These are phyloP conservation scores for Sphaerosporella brunnea DNA, from an alignment of 495 filamentous ascomycete genomes.

Conservation along the genomic window DNA sequence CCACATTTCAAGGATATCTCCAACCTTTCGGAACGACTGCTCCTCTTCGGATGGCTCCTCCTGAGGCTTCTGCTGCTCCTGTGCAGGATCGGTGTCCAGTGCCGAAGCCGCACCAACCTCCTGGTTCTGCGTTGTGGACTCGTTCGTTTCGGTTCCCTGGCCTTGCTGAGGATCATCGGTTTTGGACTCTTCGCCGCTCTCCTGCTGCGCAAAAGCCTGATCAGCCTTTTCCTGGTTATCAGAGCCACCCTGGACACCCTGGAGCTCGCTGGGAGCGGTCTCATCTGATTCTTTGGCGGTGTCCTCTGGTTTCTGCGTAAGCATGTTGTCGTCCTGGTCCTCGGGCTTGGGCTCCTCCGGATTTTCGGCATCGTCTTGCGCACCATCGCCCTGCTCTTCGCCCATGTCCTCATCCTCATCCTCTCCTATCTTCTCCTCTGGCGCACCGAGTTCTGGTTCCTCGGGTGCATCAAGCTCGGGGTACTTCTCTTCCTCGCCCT, in stretches of 20 bases:
- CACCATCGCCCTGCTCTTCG: conserved; percentile 31
- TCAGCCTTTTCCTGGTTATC: conserved; percentile 18
- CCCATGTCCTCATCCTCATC: conserved; percentile 24
- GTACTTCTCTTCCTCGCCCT: conserved; percentile 31
- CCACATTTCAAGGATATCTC: conserved; percentile 85
- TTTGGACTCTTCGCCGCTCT: conserved; percentile 30
- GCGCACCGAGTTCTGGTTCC: conserved; percentile 7
- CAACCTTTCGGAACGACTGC: conserved; percentile 74
- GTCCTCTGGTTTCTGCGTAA: conserved; percentile 29
- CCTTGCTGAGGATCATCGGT: conserved; percentile 12
- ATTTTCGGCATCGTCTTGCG: conserved; percentile 30
- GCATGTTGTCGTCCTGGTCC: conserved; percentile 30
- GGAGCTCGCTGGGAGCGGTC: conserved; percentile 49
- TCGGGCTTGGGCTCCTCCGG: conserved; percentile 32
- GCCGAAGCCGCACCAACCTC: conserved; percentile 32
- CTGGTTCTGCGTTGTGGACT: conserved; percentile 28
- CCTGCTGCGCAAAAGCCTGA: conserved; percentile 29
- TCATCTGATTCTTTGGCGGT: conserved; percentile 33
- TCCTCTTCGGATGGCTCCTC: conserved; percentile 32
- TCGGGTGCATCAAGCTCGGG: conserved; percentile 15
- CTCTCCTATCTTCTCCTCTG: conserved; percentile 19
- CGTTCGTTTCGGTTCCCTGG: conserved; percentile 29
- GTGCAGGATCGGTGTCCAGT: conserved; percentile 32
- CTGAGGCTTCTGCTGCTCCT: conserved; percentile 34
- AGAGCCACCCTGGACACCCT: conserved; percentile 33